Conservation (phyloP, 768 basidiomycete genomes). For the Russula griseocarnosa region DNA sequence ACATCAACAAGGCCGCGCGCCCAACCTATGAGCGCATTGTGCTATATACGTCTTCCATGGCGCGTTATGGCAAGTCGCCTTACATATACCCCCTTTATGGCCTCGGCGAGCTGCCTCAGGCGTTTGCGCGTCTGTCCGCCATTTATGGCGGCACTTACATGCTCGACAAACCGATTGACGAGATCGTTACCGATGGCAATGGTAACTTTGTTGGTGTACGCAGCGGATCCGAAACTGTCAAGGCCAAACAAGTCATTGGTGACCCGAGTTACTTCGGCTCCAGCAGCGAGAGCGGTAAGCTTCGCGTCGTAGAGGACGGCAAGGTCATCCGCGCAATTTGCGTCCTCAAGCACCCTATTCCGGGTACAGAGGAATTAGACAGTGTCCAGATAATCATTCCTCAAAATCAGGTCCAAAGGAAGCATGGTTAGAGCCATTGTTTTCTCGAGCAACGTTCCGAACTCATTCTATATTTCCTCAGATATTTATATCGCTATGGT, state of each 20-base stretch:
- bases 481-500: conserved; percentile 99
- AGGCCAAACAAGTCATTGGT: conserved; percentile 96
- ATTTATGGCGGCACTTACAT: conserved; percentile 99
- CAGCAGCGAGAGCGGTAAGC: conserved; percentile 66
- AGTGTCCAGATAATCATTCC: conserved; percentile 97
- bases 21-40: conserved; percentile 91
- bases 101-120: conserved; percentile 97
- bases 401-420: conserved; percentile 92
- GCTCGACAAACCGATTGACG: conserved; percentile 93
- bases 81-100: conserved; percentile 99
- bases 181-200: conserved; percentile 78
- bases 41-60: conserved; percentile 97
- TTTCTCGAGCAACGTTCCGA: neutral
- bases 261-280: conserved; percentile 97
- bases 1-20: conserved; percentile 88
- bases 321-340: conserved; percentile 97
- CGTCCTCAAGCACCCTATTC: conserved; percentile 96
- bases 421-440: conserved; percentile 64
- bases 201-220: conserved; percentile 94
- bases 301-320: conserved; percentile 86
- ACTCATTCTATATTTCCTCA: conserved; percentile 35
- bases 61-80: conserved; percentile 97
- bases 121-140: conserved; percentile 95
- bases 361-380: conserved; percentile 93
- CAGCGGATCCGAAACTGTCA: conserved; percentile 85